phyloP scores from a whole-genome alignment of 139 green algal genomes.

The Chlorella ohadii region DNA sequence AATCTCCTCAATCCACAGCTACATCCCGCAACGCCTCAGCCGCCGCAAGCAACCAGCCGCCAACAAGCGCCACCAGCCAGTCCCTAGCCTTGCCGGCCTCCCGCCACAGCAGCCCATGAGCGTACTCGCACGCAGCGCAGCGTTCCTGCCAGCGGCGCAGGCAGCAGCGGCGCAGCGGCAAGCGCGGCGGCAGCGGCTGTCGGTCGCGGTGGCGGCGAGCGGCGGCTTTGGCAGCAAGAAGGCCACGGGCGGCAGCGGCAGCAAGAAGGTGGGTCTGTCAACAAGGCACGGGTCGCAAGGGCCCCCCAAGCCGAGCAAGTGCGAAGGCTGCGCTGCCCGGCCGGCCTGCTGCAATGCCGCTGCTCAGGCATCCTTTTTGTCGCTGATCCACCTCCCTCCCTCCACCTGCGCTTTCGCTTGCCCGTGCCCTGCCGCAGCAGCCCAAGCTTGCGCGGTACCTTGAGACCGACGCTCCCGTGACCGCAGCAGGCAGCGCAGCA shows the following conservation, averaged over 20 bases:
- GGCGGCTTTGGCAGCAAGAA: constrained; percentile 25
- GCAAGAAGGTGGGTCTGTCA: constrained; percentile 6
- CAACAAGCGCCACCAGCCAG: too few species aligned
- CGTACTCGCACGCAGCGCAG: not conserved
- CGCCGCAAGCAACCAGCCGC: too few species aligned
- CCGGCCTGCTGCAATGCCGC: too few species aligned
- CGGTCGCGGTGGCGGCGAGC: not conserved
- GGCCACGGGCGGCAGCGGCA: not conserved
- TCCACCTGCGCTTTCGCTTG: not conserved
- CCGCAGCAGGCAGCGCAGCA: not conserved
- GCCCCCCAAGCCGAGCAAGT: too few species aligned
- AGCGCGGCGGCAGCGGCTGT: not conserved
- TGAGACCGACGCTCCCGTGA: not conserved
- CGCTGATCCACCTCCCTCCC: not conserved
- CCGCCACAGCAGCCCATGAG: not conserved
- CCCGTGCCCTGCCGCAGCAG: not conserved
- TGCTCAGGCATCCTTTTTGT: too few species aligned
- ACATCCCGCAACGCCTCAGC: too few species aligned
- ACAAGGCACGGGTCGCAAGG: too few species aligned
- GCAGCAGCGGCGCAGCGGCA: not conserved
- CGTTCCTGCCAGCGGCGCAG: not conserved
- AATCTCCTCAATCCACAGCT: too few species aligned
- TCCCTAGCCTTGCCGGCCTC: too few species aligned
- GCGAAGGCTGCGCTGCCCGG: too few species aligned
- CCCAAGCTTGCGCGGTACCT: constrained; percentile 27